phyloP scores from a whole-genome alignment of 208 protist genomes.

The Wallacemonas collosoma region DNA sequence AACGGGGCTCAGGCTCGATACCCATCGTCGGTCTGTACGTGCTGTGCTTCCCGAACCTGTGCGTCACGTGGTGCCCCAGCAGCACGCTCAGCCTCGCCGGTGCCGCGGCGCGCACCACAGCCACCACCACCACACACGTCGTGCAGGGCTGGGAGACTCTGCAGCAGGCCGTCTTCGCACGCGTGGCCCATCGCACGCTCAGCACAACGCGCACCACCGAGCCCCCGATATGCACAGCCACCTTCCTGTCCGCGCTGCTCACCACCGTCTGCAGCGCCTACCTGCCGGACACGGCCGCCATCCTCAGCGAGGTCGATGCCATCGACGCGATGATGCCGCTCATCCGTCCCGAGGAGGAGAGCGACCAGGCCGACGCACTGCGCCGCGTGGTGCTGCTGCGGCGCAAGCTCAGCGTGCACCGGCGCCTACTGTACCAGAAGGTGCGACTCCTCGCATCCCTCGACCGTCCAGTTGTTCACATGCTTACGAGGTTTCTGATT shows the following conservation, averaged over 20 bases:
- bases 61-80: constrained; percentile 48
- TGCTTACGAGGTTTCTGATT: constrained; percentile 36
- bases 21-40: constrained; percentile 25
- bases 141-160: constrained; percentile 45
- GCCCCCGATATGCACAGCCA: constrained; percentile 26
- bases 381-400: constrained; percentile 62
- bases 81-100: constrained; percentile 25
- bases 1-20: not conserved
- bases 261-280: constrained; percentile 44
- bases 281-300: constrained; percentile 42
- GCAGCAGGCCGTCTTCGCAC: constrained; percentile 34
- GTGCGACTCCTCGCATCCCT: constrained; percentile 47
- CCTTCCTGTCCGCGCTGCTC: constrained; percentile 38
- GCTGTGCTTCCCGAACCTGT: constrained; percentile 34
- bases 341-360: constrained; percentile 41
- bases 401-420: constrained; percentile 45
- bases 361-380: constrained; percentile 68
- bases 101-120: not conserved
- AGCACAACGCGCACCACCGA: not conserved
- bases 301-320: constrained; percentile 63
- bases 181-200: constrained; percentile 4
- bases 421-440: constrained; percentile 54
- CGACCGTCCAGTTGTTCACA: constrained; percentile 32
- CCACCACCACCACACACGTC: constrained; percentile 14
- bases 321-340: constrained; percentile 71